A percentile compares a stretch with the other conserved stretches of the same genome.
These are phyloP conservation scores for Suaeda aralocaspica DNA, from an alignment of 148 eudicot species.

Conservation along the genomic window DNA sequence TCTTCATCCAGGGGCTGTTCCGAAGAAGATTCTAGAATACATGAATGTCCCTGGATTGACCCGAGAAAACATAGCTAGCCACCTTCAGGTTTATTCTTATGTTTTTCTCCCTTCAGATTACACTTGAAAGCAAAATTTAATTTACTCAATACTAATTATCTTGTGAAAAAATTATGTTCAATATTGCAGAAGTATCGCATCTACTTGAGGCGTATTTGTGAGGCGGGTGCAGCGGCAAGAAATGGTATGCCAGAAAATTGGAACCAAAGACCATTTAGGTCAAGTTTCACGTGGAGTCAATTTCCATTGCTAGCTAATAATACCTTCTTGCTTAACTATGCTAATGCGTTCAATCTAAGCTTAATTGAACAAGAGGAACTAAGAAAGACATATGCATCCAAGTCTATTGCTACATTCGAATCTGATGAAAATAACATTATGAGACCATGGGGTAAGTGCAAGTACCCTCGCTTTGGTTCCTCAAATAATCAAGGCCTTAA, in stretches of 20 bases:
- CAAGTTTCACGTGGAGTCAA: conserved; percentile 22
- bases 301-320: conserved; percentile 13
- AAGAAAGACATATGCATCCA: no score
- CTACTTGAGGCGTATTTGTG: not conserved
- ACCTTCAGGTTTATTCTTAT: conserved; percentile 20
- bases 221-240: not conserved
- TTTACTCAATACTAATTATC: no score
- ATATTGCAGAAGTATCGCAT: conserved; percentile 26
- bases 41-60: conserved; percentile 26
- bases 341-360: conserved; percentile 3
- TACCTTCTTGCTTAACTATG: not conserved
- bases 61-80: conserved; percentile 25
- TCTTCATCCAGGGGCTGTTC: conserved; percentile 20
- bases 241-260: not conserved
- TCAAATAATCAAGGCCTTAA: no score
- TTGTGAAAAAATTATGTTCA: not conserved
- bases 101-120: no score
- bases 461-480: no score
- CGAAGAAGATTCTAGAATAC: conserved; percentile 24
- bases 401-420: no score
- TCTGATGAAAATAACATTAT: no score
- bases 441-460: no score
- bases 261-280: conserved; percentile 21
- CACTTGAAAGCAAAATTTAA: no score
- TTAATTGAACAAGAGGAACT: no score